Conservation (phyloP, 2,329 filamentous ascomycete species). For the Fusarium acutatum region DNA sequence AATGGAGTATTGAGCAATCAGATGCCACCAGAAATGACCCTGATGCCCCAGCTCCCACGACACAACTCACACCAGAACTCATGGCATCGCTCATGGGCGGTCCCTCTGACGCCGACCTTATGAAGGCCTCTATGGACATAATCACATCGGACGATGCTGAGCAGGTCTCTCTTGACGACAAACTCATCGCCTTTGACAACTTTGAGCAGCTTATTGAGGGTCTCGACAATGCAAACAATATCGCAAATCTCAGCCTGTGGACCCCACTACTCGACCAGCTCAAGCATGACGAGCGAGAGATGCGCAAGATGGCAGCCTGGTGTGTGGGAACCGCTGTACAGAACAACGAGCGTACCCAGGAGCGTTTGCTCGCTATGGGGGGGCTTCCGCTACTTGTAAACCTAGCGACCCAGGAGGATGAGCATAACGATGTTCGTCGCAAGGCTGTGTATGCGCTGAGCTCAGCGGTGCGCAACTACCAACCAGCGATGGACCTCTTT, state of each 20-base stretch:
- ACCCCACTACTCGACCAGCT: constrained; percentile 78
- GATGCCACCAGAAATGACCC: constrained; percentile 44
- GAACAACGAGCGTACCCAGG: constrained; percentile 90
- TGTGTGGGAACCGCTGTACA: constrained; percentile 94
- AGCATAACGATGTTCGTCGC: constrained; percentile 72
- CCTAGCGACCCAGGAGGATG: constrained; percentile 67
- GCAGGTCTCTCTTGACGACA: constrained; percentile 73
- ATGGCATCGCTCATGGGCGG: constrained; percentile 82
- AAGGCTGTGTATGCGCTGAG: constrained; percentile 93
- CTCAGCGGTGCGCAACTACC: constrained; percentile 86
- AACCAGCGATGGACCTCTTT: constrained; percentile 78
- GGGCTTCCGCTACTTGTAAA: constrained; percentile 76
- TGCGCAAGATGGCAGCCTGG: constrained; percentile 90
- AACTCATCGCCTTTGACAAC: constrained; percentile 89
- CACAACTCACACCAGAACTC: constrained; percentile 71
- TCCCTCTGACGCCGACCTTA: constrained; percentile 89
- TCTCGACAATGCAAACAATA: constrained; percentile 97
- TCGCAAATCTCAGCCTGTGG: constrained; percentile 83
- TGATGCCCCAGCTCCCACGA: constrained; percentile 45
- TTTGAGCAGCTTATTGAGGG: constrained; percentile 92
- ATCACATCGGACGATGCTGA: constrained; percentile 70
- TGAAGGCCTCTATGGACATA: constrained; percentile 83
- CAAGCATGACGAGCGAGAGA: constrained; percentile 71
- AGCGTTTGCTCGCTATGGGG: constrained; percentile 69
- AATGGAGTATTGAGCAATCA: constrained; percentile 73